Evolutionary conservation across 257 asterid species (phyloP).

Genomic region (Solanum neorickii): DNA sequence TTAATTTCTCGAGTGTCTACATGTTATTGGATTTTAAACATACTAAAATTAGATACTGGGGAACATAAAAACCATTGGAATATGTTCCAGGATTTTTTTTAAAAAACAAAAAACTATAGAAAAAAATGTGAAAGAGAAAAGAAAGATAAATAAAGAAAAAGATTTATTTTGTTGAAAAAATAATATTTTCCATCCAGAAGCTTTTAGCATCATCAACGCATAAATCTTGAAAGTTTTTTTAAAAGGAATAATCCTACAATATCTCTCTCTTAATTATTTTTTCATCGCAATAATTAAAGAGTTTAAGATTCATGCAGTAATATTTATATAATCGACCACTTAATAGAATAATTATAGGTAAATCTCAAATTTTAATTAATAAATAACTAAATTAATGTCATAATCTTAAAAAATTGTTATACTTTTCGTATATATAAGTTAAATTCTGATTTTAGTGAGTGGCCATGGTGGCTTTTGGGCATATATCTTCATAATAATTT

Average conservation of each 20-base stretch:
- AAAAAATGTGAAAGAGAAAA: not conserved
- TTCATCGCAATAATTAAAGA: not conserved
- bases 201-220: not conserved
- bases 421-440: not conserved
- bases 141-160: not conserved
- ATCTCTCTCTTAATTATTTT: not conserved
- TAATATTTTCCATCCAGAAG: not conserved
- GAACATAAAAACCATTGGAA: not conserved
- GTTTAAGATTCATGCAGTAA: no score
- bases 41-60: not conserved
- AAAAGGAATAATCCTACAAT: not conserved
- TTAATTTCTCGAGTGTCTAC: not conserved
- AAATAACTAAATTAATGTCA: not conserved
- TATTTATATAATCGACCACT: not conserved
- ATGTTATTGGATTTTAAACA: conserved; percentile 2
- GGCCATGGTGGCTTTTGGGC: not conserved
- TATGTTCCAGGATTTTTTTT: not conserved
- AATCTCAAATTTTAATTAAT: not conserved
- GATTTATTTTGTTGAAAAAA: not conserved
- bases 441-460: not conserved
- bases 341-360: not conserved
- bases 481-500: not conserved
- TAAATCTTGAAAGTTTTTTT: not conserved
- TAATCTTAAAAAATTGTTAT: not conserved
- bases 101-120: not conserved